Evolutionary conservation across 108 stramenopile genomes (phyloP), one percentile per base, ranked within the genome.

Genomic region (Epithemia pelagica): DNA sequence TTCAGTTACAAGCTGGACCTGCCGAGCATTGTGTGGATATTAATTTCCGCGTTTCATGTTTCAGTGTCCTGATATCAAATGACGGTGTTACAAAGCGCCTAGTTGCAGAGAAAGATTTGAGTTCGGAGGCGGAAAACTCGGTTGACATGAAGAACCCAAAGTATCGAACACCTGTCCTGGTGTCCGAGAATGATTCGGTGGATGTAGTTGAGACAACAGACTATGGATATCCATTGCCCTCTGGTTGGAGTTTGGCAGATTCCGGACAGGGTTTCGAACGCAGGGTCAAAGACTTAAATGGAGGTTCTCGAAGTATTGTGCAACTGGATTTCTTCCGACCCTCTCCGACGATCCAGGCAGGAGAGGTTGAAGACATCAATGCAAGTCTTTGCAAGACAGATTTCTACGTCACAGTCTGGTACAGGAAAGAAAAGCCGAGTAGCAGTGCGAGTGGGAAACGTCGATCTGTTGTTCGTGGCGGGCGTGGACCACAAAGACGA

Each of bases 311-410:
- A 0, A 64, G 78, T 2, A 78, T 73, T 62, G 57, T 82, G n/a
- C 70, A 70, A 51, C 74, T 92, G 25, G 82, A 92, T 67, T 2
- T 92, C 23, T 92, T 78, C 74, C 65, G 88, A 28, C 88, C 88
- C 15, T 52, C 77, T 51, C 59, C 75, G 26, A 30, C 27, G 0
- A 59, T 72, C 2, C 53, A 71, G 26, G 66, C 1, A 10, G 66
- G 30, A 0, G 28, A 30, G 2, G 61, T 33, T n/a, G 56, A 51
- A 1, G 52, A 25, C n/a, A 51, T 26, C 10, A 60, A 68, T 27
- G 64, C 62, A 2, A 71, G 54, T 21, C 67, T 74, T 52, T 81
- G 77, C 31, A 68, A 71, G 51, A 81, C 76, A 30, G 69, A 78
- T 28, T 66, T 77, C 62, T 68, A 85, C 32, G 65, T 82, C 8